A percentile compares a stretch with the other conserved stretches of the same genome.
phyloP scores from a whole-genome alignment of 2,329 filamentous ascomycete species.

The Aspergillus quadrilineatus region DNA sequence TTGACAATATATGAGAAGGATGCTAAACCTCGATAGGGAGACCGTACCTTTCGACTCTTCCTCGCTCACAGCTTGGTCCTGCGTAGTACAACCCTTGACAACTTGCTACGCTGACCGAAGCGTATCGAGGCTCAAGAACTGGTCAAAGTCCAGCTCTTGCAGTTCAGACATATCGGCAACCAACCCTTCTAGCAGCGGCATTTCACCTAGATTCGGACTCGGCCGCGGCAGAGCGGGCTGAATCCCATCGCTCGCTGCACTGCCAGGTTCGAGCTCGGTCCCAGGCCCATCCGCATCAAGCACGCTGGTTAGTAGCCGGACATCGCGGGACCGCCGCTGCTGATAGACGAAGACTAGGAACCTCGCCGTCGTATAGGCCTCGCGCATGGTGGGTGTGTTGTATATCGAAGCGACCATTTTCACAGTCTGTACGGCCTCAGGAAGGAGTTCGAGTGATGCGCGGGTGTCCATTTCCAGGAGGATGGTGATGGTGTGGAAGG shows the following conservation, averaged over 20 bases:
- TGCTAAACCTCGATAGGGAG: no score
- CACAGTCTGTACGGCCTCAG: conserved; percentile 51
- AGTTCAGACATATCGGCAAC: neutral
- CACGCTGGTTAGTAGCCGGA: neutral
- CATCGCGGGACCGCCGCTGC: conserved; percentile 42
- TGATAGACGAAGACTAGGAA: conserved; percentile 55
- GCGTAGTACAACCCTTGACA: no score
- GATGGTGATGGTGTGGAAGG: conserved; percentile 58
- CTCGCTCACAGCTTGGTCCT: no score
- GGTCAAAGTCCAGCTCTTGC: neutral
- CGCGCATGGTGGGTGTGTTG: conserved; percentile 48
- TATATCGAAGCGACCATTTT: conserved; percentile 44
- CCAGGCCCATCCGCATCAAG: neutral
- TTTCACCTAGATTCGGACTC: neutral
- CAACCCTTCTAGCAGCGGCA: neutral
- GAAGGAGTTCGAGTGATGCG: conserved; percentile 48
- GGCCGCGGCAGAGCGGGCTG: neutral
- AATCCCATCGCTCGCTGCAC: neutral
- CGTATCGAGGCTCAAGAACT: neutral
- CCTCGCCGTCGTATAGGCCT: conserved; percentile 54
- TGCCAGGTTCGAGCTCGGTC: neutral
- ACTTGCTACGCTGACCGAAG: neutral
- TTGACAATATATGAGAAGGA: no score
- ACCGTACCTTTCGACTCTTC: no score
- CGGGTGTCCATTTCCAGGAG: conserved; percentile 55